phyloP scores from a whole-genome alignment of 2,329 filamentous ascomycete genomes.

The Elsinoe fawcettii region DNA sequence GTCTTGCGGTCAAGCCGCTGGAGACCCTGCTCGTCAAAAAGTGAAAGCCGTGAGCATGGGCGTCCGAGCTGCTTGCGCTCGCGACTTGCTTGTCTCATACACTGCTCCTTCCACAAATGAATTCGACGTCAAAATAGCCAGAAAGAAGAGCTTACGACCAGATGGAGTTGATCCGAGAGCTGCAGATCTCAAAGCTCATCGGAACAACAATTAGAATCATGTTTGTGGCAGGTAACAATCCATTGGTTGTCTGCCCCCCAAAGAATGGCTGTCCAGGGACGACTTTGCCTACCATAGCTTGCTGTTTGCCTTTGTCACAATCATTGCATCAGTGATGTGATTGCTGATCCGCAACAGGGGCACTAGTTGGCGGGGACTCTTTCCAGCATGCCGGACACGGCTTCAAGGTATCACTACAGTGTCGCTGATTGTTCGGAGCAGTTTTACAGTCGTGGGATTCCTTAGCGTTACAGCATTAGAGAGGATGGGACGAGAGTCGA shows the following conservation, averaged over 20 bases:
- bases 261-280: no score
- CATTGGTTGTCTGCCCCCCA: no score
- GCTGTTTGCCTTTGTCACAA: slow-evolving; percentile 9
- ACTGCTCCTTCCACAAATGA: slow-evolving; percentile 15
- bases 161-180: background rate
- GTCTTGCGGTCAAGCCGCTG: no score
- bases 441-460: slow-evolving; percentile 18
- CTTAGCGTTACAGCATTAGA: background rate
- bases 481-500: background rate
- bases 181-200: no score
- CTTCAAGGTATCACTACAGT: slow-evolving; percentile 41
- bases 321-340: slow-evolving; percentile 17
- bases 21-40: background rate
- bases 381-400: slow-evolving; percentile 43
- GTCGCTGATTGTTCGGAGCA: background rate
- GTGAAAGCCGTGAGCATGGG: background rate
- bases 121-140: slow-evolving; percentile 18
- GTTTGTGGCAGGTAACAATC: no score
- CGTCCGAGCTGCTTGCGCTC: slow-evolving; percentile 4
- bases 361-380: slow-evolving; percentile 24
- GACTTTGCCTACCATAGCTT: slow-evolving; percentile 15
- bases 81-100: slow-evolving; percentile 19
- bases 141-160: slow-evolving; percentile 15
- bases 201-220: no score
- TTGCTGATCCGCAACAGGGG: slow-evolving; percentile 25